Evolutionary conservation across 352 stramenopile species (phyloP).

Genomic region (Globisporangium alternatum): DNA sequence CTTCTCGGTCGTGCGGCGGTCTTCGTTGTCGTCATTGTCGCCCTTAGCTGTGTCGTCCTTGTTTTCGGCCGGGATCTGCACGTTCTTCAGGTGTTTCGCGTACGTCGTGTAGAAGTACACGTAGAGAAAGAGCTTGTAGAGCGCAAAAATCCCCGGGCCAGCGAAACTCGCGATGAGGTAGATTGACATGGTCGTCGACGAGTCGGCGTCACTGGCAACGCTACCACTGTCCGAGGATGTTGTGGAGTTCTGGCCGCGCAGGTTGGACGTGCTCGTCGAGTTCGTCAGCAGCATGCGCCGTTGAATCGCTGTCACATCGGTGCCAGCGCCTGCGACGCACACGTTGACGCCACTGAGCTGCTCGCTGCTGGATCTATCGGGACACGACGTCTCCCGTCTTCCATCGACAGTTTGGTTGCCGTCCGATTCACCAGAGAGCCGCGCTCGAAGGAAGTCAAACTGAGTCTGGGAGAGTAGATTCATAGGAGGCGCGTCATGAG

Average conservation of each 20-base stretch:
- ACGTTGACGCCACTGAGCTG: neutral
- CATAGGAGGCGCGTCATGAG: neutral
- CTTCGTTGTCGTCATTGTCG: conserved; percentile 2
- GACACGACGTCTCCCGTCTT: neutral
- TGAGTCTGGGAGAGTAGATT: conserved; percentile 1
- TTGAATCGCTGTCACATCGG: neutral
- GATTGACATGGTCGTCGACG: conserved; percentile 6
- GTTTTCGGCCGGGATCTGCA: neutral
- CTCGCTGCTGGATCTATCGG: neutral
- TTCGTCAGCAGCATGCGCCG: neutral
- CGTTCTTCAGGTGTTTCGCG: conserved; percentile 3
- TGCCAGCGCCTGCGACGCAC: neutral
- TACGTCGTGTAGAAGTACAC: conserved; percentile 13
- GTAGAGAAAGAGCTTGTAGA: conserved; percentile 10
- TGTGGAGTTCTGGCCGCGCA: conserved; percentile 3
- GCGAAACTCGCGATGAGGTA: conserved; percentile 6
- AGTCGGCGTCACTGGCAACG: neutral
- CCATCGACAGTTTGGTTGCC: neutral
- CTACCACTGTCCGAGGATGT: neutral
- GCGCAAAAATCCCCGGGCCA: conserved; percentile 2
- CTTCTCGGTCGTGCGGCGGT: conserved; percentile 8
- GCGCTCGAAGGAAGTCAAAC: conserved; percentile 3
- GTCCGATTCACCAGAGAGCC: neutral
- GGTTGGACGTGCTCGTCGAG: neutral
- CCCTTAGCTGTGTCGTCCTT: neutral